Conservation (phyloP, 2,329 filamentous ascomycete species). For the Claviceps sp. region DNA sequence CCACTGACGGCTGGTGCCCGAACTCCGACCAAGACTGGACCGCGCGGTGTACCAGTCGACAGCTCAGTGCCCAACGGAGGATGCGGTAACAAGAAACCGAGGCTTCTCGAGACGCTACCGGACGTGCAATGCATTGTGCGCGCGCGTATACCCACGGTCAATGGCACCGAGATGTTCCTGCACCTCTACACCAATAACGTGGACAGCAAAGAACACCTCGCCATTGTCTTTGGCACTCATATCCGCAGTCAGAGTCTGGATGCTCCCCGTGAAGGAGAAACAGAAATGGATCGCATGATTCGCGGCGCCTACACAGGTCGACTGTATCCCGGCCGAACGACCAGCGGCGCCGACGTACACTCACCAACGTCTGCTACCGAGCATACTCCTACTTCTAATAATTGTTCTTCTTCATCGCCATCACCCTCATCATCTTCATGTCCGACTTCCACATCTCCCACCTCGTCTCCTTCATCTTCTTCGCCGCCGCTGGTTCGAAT, state of each 20-base stretch:
- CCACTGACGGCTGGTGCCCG: conserved; percentile 48
- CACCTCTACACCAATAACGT: conserved; percentile 88
- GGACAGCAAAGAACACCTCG: conserved; percentile 91
- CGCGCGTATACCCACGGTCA: conserved; percentile 85
- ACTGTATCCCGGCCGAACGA: conserved; percentile 71
- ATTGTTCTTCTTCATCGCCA: background rate
- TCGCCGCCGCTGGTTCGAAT: conserved; percentile 68
- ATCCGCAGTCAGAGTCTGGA: conserved; percentile 67
- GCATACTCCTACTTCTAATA: background rate
- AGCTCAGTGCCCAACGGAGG: conserved; percentile 43
- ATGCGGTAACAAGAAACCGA: conserved; percentile 51
- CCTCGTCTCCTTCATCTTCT: background rate
- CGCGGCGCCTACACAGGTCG: conserved; percentile 83
- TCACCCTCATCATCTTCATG: background rate
- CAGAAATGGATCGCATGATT: conserved; percentile 84
- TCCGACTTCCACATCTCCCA: background rate
- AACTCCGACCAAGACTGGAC: conserved; percentile 31
- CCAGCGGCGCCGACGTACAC: conserved; percentile 39
- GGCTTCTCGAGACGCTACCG: conserved; percentile 62
- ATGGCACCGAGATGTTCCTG: conserved; percentile 89
- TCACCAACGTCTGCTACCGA: background rate
- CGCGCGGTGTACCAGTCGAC: conserved; percentile 46
- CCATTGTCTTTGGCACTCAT: conserved; percentile 84
- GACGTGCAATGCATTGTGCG: conserved; percentile 88
- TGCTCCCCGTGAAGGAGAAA: conserved; percentile 59